Base-by-base conservation (phyloP, 2,329 filamentous ascomycete species). In the Colletotrichum sojae region DNA sequence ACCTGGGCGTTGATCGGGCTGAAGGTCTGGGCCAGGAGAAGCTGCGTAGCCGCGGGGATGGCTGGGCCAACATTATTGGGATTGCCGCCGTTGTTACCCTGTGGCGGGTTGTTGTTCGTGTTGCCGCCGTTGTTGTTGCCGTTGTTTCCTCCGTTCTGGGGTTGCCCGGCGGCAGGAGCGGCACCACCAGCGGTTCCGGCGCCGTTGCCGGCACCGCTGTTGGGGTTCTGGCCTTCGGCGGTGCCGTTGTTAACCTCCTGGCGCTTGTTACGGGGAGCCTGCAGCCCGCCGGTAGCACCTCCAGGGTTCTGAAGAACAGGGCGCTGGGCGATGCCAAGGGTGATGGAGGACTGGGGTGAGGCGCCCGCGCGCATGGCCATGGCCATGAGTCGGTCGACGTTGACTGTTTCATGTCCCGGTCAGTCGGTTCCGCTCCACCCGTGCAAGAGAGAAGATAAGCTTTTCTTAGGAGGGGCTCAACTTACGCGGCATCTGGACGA, bases 401-500 rank as follows among this genome's bases (percentile, higher is more conserved):
- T 73, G 40, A 73, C 72, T 73, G 66, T 69, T 69, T 69, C 66
- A 69, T 12, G 39, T 22, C 13, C 27, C 45, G n/a, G 56, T 65
- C 36, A 71, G 67, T 65, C 46, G 53, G 13, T 52, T 43, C 46
- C 31, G 6, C 6, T 9, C 22, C 36, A 16, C 13, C 4, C 27
- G 46, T 36, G 31, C 31, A 36, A 51, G 46, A 53, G 13, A 43
- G 5, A 8, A 16, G 39, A 36, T n/a, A 64, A 46, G 53, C 36
- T 55, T 66, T 63, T 39, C 31, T 10, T 36, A 3, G 43, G 53
- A 3, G 12, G 31, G 31, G 31, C 31, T 36, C 31, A 13, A 72
- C 72, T 61, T 63, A 73, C 72, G 59, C 22, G 72, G 72, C 39
- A 73, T 58, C 53, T 73, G 72, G 31, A 73, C 71, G 31, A 73